Percentiles rank a stretch among this genome's conserved stretches.
Evolutionary conservation across 2,329 filamentous ascomycete species (phyloP).

Genomic region (Acrodontium crateriforme): DNA sequence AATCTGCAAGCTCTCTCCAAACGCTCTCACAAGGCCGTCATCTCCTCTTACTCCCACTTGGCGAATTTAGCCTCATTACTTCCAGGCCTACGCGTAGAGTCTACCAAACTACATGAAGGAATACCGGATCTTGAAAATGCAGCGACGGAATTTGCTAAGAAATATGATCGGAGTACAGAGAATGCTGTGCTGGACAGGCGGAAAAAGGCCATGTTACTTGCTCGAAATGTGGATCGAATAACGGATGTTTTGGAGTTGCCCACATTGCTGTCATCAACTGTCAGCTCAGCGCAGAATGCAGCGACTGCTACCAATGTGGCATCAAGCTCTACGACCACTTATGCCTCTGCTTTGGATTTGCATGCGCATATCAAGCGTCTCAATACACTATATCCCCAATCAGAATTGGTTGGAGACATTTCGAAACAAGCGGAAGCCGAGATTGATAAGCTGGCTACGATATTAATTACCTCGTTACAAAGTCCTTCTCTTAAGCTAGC

Average conservation of each 20-base stretch:
- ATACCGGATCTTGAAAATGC: conserved; percentile 69
- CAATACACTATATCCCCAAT: conserved; percentile 67
- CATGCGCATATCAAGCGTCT: conserved; percentile 87
- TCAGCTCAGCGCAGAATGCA: conserved; percentile 40
- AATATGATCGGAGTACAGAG: conserved; percentile 60
- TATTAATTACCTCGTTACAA: conserved; percentile 66
- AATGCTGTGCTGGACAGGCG: conserved; percentile 53
- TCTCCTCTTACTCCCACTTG: conserved; percentile 66
- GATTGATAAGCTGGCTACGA: conserved; percentile 77
- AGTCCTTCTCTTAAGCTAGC: conserved; percentile 73
- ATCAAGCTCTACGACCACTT: conserved; percentile 38
- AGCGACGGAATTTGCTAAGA: conserved; percentile 66
- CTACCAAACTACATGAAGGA: conserved; percentile 51
- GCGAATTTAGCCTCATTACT: conserved; percentile 58
- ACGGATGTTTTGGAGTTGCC: conserved; percentile 87
- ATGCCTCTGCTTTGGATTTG: conserved; percentile 79
- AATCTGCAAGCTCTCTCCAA: conserved; percentile 81
- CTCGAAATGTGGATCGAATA: conserved; percentile 76
- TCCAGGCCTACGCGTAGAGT: conserved; percentile 53
- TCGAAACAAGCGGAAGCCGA: conserved; percentile 66
- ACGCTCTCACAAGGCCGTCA: conserved; percentile 72
- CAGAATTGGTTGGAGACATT: conserved; percentile 59
- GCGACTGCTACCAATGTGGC: conserved; percentile 37
- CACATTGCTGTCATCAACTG: conserved; percentile 66
- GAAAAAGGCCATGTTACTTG: conserved; percentile 65